Evolutionary conservation across 2,329 filamentous ascomycete genomes (phyloP).

Genomic region (Cordyceps fumosorosea): DNA sequence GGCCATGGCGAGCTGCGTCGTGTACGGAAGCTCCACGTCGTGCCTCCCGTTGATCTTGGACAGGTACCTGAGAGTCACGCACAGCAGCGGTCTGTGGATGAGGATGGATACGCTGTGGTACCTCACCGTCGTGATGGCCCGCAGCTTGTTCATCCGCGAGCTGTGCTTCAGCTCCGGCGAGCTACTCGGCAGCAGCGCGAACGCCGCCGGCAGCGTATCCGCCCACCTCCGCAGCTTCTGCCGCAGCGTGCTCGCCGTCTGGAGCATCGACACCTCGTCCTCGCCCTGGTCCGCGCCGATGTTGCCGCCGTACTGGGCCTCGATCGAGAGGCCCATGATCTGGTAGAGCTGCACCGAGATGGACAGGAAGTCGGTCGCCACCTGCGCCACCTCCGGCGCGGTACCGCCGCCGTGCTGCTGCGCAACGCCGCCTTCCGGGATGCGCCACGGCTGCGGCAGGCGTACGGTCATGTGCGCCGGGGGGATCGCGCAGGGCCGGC

Average conservation of each 20-base stretch:
- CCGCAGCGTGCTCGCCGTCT: slow-evolving; percentile 6
- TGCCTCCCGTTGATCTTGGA: neutral
- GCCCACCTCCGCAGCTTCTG: slow-evolving; percentile 31
- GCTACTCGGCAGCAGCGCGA: slow-evolving; percentile 20
- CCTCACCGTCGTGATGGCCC: slow-evolving; percentile 31
- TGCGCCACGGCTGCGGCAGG: slow-evolving; percentile 24
- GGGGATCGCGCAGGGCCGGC: slow-evolving; percentile 39
- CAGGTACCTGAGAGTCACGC: slow-evolving; percentile 4
- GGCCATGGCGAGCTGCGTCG: slow-evolving; percentile 17
- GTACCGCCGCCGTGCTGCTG: neutral
- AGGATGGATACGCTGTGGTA: slow-evolving; percentile 28
- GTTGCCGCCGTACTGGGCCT: slow-evolving; percentile 12
- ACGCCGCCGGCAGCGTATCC: slow-evolving; percentile 23
- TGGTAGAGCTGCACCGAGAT: slow-evolving; percentile 11
- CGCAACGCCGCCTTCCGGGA: neutral
- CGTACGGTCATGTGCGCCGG: slow-evolving; percentile 34
- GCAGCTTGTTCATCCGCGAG: slow-evolving; percentile 25
- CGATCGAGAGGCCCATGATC: slow-evolving; percentile 13
- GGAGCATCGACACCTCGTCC: slow-evolving; percentile 10
- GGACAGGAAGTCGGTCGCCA: slow-evolving; percentile 5
- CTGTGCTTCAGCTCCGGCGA: slow-evolving; percentile 17
- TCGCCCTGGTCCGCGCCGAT: neutral
- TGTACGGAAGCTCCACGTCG: slow-evolving; percentile 15
- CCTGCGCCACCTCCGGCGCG: neutral
- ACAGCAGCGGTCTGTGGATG: slow-evolving; percentile 23